These are phyloP conservation scores for Talaromyces funiculosus DNA, from an alignment of 2,329 filamentous ascomycete genomes.

Conservation along the genomic window DNA sequence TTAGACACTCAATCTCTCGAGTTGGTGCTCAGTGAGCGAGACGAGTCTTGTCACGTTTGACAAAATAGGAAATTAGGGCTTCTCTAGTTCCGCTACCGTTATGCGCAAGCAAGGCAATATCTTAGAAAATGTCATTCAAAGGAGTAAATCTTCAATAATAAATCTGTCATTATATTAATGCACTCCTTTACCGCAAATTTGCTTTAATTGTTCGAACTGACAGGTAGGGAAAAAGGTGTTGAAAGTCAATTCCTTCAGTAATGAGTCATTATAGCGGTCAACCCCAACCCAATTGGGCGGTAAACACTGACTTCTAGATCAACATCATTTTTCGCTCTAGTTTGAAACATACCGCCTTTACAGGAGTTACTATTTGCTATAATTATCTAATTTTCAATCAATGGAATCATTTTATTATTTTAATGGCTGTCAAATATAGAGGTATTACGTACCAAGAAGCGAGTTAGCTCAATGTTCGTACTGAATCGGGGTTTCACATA, in stretches of 20 bases:
- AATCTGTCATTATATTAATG: background rate
- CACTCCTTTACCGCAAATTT: background rate
- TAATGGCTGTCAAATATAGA: background rate
- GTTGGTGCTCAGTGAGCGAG: background rate
- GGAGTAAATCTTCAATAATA: background rate
- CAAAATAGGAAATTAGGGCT: constrained; percentile 1
- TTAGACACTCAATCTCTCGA: background rate
- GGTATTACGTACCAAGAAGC: background rate
- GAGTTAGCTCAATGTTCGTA: background rate
- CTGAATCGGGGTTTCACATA: background rate
- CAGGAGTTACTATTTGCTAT: background rate
- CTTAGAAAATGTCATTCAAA: background rate
- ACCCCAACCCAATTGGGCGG: constrained; percentile 4
- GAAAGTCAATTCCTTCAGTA: background rate
- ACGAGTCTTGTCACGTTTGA: background rate
- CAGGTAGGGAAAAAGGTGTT: background rate
- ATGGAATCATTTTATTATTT: background rate
- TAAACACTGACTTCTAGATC: background rate
- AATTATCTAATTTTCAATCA: background rate
- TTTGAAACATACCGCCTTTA: background rate
- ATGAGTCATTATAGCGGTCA: constrained; percentile 9
- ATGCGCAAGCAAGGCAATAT: background rate
- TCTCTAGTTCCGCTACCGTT: background rate
- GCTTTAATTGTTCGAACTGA: background rate
- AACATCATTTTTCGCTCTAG: background rate